These are phyloP conservation scores for Citrus sinensis DNA, from an alignment of 345 rosid species.

Conservation along the genomic window DNA sequence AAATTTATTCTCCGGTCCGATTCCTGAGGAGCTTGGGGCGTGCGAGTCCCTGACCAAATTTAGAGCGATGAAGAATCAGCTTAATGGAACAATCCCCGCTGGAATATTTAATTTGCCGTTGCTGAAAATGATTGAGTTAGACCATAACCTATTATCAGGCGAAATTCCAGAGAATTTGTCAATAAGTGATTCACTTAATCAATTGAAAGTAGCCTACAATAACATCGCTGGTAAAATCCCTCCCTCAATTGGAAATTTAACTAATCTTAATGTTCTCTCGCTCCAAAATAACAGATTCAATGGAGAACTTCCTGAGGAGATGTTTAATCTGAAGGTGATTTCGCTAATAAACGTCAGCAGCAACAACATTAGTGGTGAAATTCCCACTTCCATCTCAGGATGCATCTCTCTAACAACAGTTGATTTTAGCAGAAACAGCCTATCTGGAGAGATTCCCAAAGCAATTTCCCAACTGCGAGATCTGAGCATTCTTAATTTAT, in stretches of 20 bases:
- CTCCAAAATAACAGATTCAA: slow-evolving; percentile 49
- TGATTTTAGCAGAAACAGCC: slow-evolving; percentile 67
- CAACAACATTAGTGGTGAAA: slow-evolving; percentile 56
- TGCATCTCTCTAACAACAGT: slow-evolving; percentile 47
- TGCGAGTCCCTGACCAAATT: slow-evolving; percentile 55
- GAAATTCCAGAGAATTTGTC: slow-evolving; percentile 63
- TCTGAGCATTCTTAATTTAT: slow-evolving; percentile 59
- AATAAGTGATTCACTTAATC: slow-evolving; percentile 30
- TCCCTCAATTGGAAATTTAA: slow-evolving; percentile 48
- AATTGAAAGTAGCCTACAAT: slow-evolving; percentile 49
- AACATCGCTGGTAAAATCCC: slow-evolving; percentile 63
- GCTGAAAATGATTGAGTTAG: slow-evolving; percentile 43
- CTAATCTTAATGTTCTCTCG: slow-evolving; percentile 30
- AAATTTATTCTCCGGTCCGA: slow-evolving; percentile 63
- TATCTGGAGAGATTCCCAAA: slow-evolving; percentile 61
- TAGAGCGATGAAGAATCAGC: slow-evolving; percentile 46
- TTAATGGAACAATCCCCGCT: slow-evolving; percentile 61
- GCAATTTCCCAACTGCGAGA: slow-evolving; percentile 39
- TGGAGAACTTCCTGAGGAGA: slow-evolving; percentile 51
- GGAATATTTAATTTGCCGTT: slow-evolving; percentile 60
- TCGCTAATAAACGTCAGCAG: slow-evolving; percentile 43
- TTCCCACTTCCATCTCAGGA: slow-evolving; percentile 45
- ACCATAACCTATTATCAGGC: slow-evolving; percentile 65
- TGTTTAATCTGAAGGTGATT: slow-evolving; percentile 46
- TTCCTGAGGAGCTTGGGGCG: slow-evolving; percentile 62